Evolutionary conservation across 805 yeast species (phyloP).

Genomic region (Nakazawaea anatomiae): DNA sequence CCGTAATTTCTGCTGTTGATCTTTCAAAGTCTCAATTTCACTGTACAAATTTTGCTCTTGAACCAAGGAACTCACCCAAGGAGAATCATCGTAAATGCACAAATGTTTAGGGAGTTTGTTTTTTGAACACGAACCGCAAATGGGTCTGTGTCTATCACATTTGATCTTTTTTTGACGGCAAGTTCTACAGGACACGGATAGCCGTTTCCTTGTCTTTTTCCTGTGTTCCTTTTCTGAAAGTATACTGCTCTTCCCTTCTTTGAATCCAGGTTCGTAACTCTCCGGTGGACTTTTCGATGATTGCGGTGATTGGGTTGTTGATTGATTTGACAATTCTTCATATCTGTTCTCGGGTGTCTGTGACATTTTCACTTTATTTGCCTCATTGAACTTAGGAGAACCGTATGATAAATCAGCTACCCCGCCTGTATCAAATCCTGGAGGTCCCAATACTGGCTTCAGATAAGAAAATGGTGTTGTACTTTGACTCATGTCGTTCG

Average conservation of each 20-base stretch:
- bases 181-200: conserved; percentile 20
- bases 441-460: not conserved
- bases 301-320: too few species aligned
- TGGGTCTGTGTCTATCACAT: conserved; percentile 29
- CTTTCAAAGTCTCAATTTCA: conserved; percentile 7
- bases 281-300: too few species aligned
- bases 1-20: conserved; percentile 1
- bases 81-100: conserved; percentile 19
- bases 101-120: conserved; percentile 16
- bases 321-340: too few species aligned
- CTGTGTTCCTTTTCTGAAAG: not conserved
- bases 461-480: not conserved
- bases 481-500: not conserved
- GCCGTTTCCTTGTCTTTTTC: conserved; percentile 15
- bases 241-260: too few species aligned
- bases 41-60: conserved; percentile 7
- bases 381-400: too few species aligned
- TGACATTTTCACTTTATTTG: too few species aligned
- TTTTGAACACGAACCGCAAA: conserved; percentile 25
- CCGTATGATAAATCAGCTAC: too few species aligned
- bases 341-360: too few species aligned
- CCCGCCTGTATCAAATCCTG: not conserved
- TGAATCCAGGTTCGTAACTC: too few species aligned
- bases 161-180: conserved; percentile 25
- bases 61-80: conserved; percentile 11